Conservation (phyloP, 768 basidiomycete genomes). For the Stropharia rugosoannulata region DNA sequence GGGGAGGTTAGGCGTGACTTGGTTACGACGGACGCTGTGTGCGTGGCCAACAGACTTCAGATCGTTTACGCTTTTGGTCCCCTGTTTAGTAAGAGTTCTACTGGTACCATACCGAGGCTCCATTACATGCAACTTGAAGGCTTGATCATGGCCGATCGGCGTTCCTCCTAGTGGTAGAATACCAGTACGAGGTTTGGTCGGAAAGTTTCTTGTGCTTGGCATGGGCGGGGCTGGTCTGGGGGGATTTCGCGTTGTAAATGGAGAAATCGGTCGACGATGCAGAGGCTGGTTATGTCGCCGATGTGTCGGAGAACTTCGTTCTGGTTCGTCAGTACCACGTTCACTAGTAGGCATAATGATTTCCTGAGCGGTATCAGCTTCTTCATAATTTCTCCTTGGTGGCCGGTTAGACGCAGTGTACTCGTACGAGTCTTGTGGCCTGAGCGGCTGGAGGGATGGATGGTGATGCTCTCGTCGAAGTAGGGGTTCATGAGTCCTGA, state of each 20-base stretch:
- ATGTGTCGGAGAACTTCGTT: slow-evolving; percentile 7
- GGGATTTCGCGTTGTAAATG: slow-evolving; percentile 24
- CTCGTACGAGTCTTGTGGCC: slow-evolving; percentile 31
- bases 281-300: slow-evolving; percentile 7
- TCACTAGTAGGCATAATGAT: slow-evolving; percentile 15
- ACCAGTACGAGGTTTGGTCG: slow-evolving; percentile 30
- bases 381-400: slow-evolving; percentile 15
- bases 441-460: slow-evolving; percentile 25
- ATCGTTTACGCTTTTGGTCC: slow-evolving; percentile 61
- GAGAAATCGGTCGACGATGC: slow-evolving; percentile 23
- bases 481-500: slow-evolving; percentile 38
- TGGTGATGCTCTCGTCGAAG: slow-evolving; percentile 29
- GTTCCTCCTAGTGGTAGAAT: slow-evolving; percentile 37
- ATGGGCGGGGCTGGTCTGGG: slow-evolving; percentile 30
- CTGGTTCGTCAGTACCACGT: slow-evolving; percentile 14
- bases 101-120: too few relatives aligned
- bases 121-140: too few relatives aligned
- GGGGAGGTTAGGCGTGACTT: slow-evolving; percentile 29
- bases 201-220: slow-evolving; percentile 26
- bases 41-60: slow-evolving; percentile 18
- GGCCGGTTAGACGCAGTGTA: slow-evolving; percentile 13
- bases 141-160: too few relatives aligned
- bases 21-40: slow-evolving; percentile 22
- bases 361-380: slow-evolving; percentile 20
- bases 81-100: slow-evolving; percentile 14